Evolutionary conservation across 1,284 basidiomycete genomes (phyloP).

Genomic region (Waitea zeae): DNA sequence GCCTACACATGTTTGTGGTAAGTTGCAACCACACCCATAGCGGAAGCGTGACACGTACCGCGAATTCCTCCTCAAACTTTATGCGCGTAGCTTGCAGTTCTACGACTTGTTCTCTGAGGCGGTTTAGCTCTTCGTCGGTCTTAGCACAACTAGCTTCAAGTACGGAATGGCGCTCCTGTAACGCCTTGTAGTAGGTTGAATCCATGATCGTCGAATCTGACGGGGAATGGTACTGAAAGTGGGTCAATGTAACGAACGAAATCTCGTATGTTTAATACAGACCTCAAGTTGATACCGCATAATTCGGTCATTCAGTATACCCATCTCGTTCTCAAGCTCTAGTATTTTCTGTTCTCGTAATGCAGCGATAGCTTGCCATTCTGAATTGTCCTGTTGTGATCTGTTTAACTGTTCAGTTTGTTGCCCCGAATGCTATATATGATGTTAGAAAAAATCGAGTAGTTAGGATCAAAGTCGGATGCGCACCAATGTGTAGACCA

Average conservation of each 20-base stretch:
- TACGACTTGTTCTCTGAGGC: slow-evolving; percentile 23
- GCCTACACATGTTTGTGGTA: slow-evolving; percentile 18
- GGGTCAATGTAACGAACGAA: too few relatives aligned
- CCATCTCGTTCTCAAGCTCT: slow-evolving; percentile 27
- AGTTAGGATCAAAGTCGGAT: too few relatives aligned
- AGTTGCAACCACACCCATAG: slow-evolving; percentile 5
- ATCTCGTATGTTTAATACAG: not conserved
- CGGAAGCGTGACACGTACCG: slow-evolving; percentile 13
- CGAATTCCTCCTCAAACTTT: slow-evolving; percentile 29
- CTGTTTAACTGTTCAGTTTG: not conserved
- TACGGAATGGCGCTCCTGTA: too few relatives aligned
- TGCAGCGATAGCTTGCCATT: slow-evolving; percentile 19
- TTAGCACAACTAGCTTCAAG: slow-evolving; percentile 2
- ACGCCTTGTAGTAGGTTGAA: too few relatives aligned
- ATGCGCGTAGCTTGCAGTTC: slow-evolving; percentile 19
- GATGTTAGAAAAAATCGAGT: not conserved
- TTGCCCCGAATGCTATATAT: not conserved
- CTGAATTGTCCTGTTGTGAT: slow-evolving; percentile 11
- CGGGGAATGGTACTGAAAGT: too few relatives aligned
- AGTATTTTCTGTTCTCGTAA: slow-evolving; percentile 23
- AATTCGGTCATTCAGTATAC: too few relatives aligned
- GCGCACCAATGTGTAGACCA: too few relatives aligned
- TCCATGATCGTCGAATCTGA: too few relatives aligned
- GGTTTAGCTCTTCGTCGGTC: slow-evolving; percentile 17
- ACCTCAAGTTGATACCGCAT: not conserved